phyloP scores from a whole-genome alignment of 371 early-diverging fungal genomes.

The Zopfochytrium polystomum region DNA sequence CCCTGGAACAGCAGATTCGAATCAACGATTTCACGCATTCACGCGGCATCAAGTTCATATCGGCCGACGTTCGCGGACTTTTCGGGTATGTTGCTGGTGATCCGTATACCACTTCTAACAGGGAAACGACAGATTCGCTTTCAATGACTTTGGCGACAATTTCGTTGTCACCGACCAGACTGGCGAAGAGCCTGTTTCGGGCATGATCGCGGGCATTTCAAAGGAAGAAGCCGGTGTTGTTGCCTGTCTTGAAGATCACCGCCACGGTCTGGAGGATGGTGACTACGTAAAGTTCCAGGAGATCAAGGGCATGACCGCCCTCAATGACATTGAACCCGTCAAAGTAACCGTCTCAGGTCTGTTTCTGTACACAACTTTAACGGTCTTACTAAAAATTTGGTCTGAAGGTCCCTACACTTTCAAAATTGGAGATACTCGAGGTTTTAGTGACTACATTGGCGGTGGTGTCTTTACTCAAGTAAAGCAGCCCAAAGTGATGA shows the following conservation, averaged over 20 bases:
- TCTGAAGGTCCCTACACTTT: slow-evolving; percentile 86
- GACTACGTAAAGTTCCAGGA: slow-evolving; percentile 93
- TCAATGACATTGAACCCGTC: slow-evolving; percentile 79
- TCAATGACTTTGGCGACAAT: slow-evolving; percentile 94
- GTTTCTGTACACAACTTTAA: slow-evolving; percentile 6
- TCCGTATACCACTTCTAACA: slow-evolving; percentile 4
- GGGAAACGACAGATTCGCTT: slow-evolving; percentile 55
- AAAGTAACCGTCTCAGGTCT: slow-evolving; percentile 76
- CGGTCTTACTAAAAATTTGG: not conserved
- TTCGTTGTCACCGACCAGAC: slow-evolving; percentile 90
- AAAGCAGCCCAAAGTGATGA: slow-evolving; percentile 77
- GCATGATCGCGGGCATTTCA: slow-evolving; percentile 91
- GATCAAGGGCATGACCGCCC: slow-evolving; percentile 85
- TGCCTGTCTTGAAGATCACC: slow-evolving; percentile 91
- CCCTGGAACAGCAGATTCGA: slow-evolving; percentile 76
- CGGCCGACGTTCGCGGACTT: slow-evolving; percentile 90
- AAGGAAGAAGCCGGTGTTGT: slow-evolving; percentile 86
- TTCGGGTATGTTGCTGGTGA: slow-evolving; percentile 68
- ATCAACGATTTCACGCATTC: slow-evolving; percentile 86
- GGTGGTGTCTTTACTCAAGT: slow-evolving; percentile 95
- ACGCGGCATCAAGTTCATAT: slow-evolving; percentile 86
- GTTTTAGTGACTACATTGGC: slow-evolving; percentile 64
- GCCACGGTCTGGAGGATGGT: slow-evolving; percentile 96
- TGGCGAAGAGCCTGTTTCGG: slow-evolving; percentile 91
- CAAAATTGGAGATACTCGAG: slow-evolving; percentile 85